These are phyloP conservation scores for Lenwebbia sp. DNA, from an alignment of 345 rosid genomes.

Conservation along the genomic window DNA sequence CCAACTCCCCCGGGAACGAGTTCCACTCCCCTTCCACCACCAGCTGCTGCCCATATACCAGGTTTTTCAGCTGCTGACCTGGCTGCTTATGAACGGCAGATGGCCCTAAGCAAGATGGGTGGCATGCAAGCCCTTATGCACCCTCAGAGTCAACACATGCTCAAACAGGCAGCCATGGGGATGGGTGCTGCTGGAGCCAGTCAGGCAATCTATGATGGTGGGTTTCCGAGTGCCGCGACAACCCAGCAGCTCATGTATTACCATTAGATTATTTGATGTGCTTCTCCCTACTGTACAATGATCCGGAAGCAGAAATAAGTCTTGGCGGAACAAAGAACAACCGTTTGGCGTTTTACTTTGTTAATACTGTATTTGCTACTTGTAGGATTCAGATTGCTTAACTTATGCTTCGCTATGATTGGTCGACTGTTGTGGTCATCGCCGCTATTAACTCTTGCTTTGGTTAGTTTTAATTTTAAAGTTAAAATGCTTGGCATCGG, in stretches of 20 bases:
- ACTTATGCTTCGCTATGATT: background rate
- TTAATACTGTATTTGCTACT: background rate
- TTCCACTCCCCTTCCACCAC: conserved; percentile 80
- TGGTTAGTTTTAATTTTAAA: background rate
- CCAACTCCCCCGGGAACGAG: conserved; percentile 83
- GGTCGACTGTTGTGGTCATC: background rate
- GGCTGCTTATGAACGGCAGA: conserved; percentile 56
- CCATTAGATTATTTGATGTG: conserved; percentile 23
- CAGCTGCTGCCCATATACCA: conserved; percentile 38
- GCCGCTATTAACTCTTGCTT: background rate
- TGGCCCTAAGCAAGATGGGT: conserved; percentile 56
- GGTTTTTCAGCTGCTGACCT: conserved; percentile 49
- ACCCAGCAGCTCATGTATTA: conserved; percentile 89
- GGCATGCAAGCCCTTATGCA: conserved; percentile 63
- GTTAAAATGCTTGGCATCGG: background rate
- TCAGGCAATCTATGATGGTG: conserved; percentile 74
- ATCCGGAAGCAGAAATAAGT: background rate
- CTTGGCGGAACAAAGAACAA: background rate
- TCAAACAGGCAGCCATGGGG: conserved; percentile 70
- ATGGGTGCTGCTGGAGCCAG: conserved; percentile 58
- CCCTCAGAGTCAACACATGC: conserved; percentile 68
- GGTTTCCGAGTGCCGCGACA: conserved; percentile 61
- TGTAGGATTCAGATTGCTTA: background rate
- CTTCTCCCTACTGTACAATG: background rate
- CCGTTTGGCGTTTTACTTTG: background rate